Evolutionary conservation across 192 early-diverging fungal genomes (phyloP).

Genomic region (Dissophora globulifera): DNA sequence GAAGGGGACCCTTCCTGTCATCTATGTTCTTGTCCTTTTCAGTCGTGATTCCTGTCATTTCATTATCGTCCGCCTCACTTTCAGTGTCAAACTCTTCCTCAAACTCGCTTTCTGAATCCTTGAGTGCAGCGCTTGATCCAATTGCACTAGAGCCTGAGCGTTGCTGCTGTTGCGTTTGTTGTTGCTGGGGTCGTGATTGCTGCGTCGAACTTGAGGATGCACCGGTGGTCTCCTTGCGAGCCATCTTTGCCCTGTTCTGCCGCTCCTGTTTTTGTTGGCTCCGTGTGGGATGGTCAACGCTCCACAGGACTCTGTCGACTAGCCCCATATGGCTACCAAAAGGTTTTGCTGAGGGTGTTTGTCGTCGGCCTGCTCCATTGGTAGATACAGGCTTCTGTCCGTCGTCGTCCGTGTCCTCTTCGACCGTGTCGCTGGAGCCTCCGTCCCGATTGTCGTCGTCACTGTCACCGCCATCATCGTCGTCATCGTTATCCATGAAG

Average conservation of each 20-base stretch:
- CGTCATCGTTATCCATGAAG: slow-evolving; percentile 45
- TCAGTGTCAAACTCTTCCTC: slow-evolving; percentile 53
- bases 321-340: slow-evolving; percentile 37
- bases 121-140: not conserved
- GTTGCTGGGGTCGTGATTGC: not conserved
- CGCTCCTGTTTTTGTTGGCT: slow-evolving; percentile 13
- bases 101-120: slow-evolving; percentile 10
- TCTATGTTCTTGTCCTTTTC: not conserved
- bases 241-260: not conserved
- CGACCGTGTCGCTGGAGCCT: not conserved
- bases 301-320: slow-evolving; percentile 43
- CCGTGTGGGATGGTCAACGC: slow-evolving; percentile 31
- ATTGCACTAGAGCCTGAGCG: no score
- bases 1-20: slow-evolving; percentile 12
- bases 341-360: slow-evolving; percentile 7
- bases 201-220: no score
- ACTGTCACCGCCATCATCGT: slow-evolving; percentile 10
- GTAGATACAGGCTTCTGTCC: not conserved
- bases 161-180: not conserved
- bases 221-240: not conserved
- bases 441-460: slow-evolving; percentile 9
- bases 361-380: not conserved
- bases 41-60: not conserved
- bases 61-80: slow-evolving; percentile 24
- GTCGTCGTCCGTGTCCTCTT: slow-evolving; percentile 21